Conservation (phyloP, 1,284 basidiomycete species). For the Ceratobasidium sp. region DNA sequence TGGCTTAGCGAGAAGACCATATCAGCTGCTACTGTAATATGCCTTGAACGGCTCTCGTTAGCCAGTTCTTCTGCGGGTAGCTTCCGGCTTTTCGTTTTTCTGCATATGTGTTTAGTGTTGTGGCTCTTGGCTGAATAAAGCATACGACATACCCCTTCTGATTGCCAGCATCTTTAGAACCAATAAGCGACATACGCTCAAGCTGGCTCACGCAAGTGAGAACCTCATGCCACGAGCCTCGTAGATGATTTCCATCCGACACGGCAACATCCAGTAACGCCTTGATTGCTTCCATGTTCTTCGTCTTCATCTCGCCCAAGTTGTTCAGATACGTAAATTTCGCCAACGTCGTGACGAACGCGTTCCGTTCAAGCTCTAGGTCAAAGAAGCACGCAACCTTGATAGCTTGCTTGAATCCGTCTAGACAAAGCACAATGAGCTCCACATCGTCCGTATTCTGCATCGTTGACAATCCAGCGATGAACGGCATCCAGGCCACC, state of each 20-base stretch:
- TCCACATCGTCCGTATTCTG: slow-evolving; percentile 94
- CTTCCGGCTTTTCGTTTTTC: slow-evolving; percentile 54
- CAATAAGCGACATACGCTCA: slow-evolving; percentile 97
- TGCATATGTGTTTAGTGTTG: neutral
- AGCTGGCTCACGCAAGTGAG: slow-evolving; percentile 95
- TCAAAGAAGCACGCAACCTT: slow-evolving; percentile 95
- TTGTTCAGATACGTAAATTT: slow-evolving; percentile 98
- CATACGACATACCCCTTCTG: slow-evolving; percentile 73
- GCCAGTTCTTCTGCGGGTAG: slow-evolving; percentile 92
- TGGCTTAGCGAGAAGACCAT: slow-evolving; percentile 99
- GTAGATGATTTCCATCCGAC: slow-evolving; percentile 92
- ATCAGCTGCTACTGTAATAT: slow-evolving; percentile 98
- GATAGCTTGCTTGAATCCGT: slow-evolving; percentile 94
- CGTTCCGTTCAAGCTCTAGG: slow-evolving; percentile 93
- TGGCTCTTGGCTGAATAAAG: neutral
- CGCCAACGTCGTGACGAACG: slow-evolving; percentile 95
- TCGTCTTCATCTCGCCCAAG: slow-evolving; percentile 95
- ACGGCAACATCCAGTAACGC: slow-evolving; percentile 91
- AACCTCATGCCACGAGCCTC: slow-evolving; percentile 95
- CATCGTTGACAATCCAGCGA: slow-evolving; percentile 92
- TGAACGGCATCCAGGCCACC: slow-evolving; percentile 96
- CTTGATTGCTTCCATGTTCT: slow-evolving; percentile 99
- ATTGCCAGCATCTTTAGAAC: slow-evolving; percentile 82
- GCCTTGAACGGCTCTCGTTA: slow-evolving; percentile 95
- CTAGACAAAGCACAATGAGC: slow-evolving; percentile 89